Base-by-base conservation (phyloP, 1,284 basidiomycete genomes). In the Ceratobasidium sp. region DNA sequence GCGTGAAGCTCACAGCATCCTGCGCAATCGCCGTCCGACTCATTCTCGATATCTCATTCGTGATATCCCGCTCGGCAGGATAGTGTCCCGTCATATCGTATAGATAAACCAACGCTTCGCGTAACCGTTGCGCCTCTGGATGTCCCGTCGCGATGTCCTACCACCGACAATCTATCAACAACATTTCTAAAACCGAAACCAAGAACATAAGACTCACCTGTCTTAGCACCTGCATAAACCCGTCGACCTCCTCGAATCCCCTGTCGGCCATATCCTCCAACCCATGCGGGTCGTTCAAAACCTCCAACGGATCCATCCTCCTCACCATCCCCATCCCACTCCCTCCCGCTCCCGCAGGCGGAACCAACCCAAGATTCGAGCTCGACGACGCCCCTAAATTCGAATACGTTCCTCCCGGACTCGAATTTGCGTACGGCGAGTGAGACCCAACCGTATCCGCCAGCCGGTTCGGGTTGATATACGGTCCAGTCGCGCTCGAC, bases 61-160 rank as follows among this genome's bases (percentile, higher is more conserved):
- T 71, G 21, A 59, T 71, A 59, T 71, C 67, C 44, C 67, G 55
- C 30, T 71, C 67, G 4, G 67, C 67, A 23, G 67, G 67, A 18
- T 71, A 71, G 49, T 71, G 67, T 0, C 67, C 67, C 41, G 67
- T 71, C 54, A 71, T 59, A 28, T 58, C 55, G 28, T 57, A 71
- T 30, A 71, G 26, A 30, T 49, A 35, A n/a, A 71, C 30, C 67
- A 71, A 59, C 55, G 67, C 67, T 18, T 71, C 67, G 2, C 41
- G 38, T 43, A 71, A 59, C 66, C 44, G 13, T n/a, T 59, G 55
- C 16, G 67, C 47, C 26, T 71, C 67, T 7, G 55, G 67, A 41
- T 71, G 67, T 21, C 55, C 55, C 5, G 67, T 71, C 55, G 67
- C 46, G 4, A 71, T n/a, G 18, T 71, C 67, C 55, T 66, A 52